Evolutionary conservation across 805 yeast genomes (phyloP).

Genomic region (Wickerhamiella musiphila): DNA sequence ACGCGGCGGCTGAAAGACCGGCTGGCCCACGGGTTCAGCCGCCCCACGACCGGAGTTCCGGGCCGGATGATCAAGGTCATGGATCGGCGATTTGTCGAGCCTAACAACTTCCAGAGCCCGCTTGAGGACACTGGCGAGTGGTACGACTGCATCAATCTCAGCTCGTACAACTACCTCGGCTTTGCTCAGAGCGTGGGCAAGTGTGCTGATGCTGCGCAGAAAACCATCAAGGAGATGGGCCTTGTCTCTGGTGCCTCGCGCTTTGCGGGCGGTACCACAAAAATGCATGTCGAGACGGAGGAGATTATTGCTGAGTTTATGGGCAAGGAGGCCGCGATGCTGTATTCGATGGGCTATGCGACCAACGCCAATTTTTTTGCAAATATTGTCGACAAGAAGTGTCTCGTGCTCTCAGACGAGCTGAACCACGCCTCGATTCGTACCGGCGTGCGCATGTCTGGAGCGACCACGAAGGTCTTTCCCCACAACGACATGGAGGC

Average conservation of each 20-base stretch:
- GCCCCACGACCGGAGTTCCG: slow-evolving; percentile 96
- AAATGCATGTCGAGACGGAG: slow-evolving; percentile 61
- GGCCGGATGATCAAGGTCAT: slow-evolving; percentile 77
- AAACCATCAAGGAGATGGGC: slow-evolving; percentile 51
- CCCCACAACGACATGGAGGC: slow-evolving; percentile 79
- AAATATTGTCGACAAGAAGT: slow-evolving; percentile 67
- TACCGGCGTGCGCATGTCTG: slow-evolving; percentile 82
- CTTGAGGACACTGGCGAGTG: slow-evolving; percentile 64
- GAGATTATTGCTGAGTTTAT: slow-evolving; percentile 62
- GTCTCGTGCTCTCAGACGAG: slow-evolving; percentile 84
- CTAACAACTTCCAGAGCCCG: slow-evolving; percentile 38
- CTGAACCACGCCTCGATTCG: slow-evolving; percentile 91
- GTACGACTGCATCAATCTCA: slow-evolving; percentile 63
- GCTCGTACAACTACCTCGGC: slow-evolving; percentile 88
- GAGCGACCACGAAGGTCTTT: slow-evolving; percentile 82
- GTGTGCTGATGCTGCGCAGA: slow-evolving; percentile 67
- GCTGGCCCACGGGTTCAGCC: slow-evolving; percentile 84
- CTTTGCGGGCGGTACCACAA: slow-evolving; percentile 54
- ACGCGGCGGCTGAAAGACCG: slow-evolving; percentile 81
- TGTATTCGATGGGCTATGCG: slow-evolving; percentile 90
- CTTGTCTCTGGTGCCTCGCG: slow-evolving; percentile 67
- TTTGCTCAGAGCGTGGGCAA: slow-evolving; percentile 89
- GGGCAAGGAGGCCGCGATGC: slow-evolving; percentile 74
- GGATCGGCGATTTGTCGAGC: slow-evolving; percentile 40
- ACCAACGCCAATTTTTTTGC: slow-evolving; percentile 83